Percentiles rank a stretch among this genome's conserved stretches.
Evolutionary conservation across 2,329 filamentous ascomycete genomes (phyloP).

Genomic region (Corniculantispora saksenae): DNA sequence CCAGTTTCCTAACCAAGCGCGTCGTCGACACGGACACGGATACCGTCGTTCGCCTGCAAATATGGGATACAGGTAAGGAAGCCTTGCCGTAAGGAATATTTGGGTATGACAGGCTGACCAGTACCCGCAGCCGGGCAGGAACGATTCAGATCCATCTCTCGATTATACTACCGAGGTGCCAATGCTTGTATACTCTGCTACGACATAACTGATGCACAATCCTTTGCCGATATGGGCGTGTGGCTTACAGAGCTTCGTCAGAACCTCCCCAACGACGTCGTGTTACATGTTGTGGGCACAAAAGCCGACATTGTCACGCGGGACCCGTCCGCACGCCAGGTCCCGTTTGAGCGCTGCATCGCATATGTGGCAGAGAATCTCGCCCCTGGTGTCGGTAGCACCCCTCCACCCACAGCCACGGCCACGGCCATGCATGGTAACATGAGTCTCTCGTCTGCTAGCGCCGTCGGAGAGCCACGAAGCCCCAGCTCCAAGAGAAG

Average conservation of each 20-base stretch:
- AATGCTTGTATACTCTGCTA: constrained; percentile 95
- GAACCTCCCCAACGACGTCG: constrained; percentile 75
- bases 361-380: constrained; percentile 93
- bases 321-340: constrained; percentile 75
- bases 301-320: constrained; percentile 88
- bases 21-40: constrained; percentile 82
- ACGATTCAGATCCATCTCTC: constrained; percentile 89
- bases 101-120: constrained; percentile 20
- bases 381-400: constrained; percentile 67
- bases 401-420: constrained; percentile 66
- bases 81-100: neutral
- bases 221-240: constrained; percentile 87
- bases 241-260: constrained; percentile 85
- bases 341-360: constrained; percentile 94
- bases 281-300: constrained; percentile 93
- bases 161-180: constrained; percentile 93
- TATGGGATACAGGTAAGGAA: constrained; percentile 80
- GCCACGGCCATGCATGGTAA: constrained; percentile 35
- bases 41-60: constrained; percentile 85
- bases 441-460: constrained; percentile 29
- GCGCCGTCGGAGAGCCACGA: constrained; percentile 47
- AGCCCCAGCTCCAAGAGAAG: constrained; percentile 66
- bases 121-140: constrained; percentile 73
- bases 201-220: constrained; percentile 83
- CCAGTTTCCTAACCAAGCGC: constrained; percentile 77